Evolutionary conservation across 208 protist species (phyloP).

Genomic region (Herpetomonas samuelpessoai): DNA sequence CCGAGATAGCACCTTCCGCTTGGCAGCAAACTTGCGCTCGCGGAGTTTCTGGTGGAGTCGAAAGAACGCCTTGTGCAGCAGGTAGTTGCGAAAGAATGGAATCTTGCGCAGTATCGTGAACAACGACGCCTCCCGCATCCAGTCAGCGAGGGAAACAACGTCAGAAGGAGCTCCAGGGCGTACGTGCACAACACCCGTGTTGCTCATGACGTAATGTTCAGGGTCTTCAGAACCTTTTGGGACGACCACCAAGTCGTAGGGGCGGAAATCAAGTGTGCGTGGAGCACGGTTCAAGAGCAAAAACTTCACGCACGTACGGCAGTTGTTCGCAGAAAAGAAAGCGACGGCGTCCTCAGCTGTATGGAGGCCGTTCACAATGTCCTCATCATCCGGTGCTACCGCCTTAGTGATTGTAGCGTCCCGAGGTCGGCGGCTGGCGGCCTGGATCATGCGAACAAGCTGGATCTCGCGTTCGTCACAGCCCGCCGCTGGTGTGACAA

Average conservation of each 20-base stretch:
- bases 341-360: slow-evolving; percentile 92
- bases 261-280: slow-evolving; percentile 81
- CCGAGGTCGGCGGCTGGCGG: slow-evolving; percentile 57
- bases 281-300: slow-evolving; percentile 87
- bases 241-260: slow-evolving; percentile 91
- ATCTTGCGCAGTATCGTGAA: slow-evolving; percentile 93
- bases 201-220: slow-evolving; percentile 94
- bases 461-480: slow-evolving; percentile 73
- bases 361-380: slow-evolving; percentile 63
- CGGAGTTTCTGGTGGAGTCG: slow-evolving; percentile 76
- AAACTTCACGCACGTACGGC: slow-evolving; percentile 89
- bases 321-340: slow-evolving; percentile 92
- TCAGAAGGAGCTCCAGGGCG: slow-evolving; percentile 84
- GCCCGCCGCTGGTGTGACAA: neutral
- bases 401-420: slow-evolving; percentile 31
- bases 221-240: slow-evolving; percentile 58
- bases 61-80: slow-evolving; percentile 90
- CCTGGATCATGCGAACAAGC: slow-evolving; percentile 82
- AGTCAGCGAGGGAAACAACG: slow-evolving; percentile 89
- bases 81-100: slow-evolving; percentile 91
- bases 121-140: slow-evolving; percentile 89
- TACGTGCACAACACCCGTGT: slow-evolving; percentile 92
- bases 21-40: slow-evolving; percentile 71
- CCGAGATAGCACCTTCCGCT: slow-evolving; percentile 57
- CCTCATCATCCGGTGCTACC: slow-evolving; percentile 87